Evolutionary conservation across 2,329 filamentous ascomycete species (phyloP), one percentile per base, ranked within the genome.

Genomic region (Colletotrichum sp.): DNA sequence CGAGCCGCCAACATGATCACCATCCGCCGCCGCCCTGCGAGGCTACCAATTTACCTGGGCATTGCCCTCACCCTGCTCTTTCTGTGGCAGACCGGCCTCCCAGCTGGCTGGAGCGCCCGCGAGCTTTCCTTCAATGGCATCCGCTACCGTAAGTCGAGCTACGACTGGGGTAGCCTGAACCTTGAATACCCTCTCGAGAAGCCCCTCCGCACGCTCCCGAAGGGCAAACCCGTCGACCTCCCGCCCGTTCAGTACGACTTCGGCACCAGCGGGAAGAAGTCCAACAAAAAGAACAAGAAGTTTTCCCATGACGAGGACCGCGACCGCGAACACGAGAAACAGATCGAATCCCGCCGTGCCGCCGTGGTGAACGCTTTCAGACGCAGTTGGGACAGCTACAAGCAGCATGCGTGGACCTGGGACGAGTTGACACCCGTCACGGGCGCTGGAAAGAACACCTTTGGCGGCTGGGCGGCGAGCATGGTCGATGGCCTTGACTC

Each of bases 401-500:
- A 88, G 78, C 84, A 85, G 59, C 83, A 90, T 78, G 90, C 90
- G 2, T 92, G 90, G 89, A 83, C 87, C n/a, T 85, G 87, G 78
- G 90, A 92, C 75, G 90, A 92, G 83, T 84, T 92, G 55, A 84
- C 84, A 76, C 90, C 90, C 16, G 81, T 90, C 44, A 86, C 88
- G 9, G 85, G 87, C 67, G 83, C 82, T 57, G 88, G 85, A 60
- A 86, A 83, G 72, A 87, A 89, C 75, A 84, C 82, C 3, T 90
- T 91, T 79, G 88, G 86, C 12, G 89, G 89, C 59, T 92, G 91
- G 86, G 89, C 87, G 21, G 91, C 91, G 2, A 92, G 91, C 52
- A 81, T 93, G 52, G 88, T 93, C 49, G 91, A 93, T 81, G 85
- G 89, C 0, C 83, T 93, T 74, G 91, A 93, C 78, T 90, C 90